Percentiles rank a stretch among this genome's conserved stretches.
phyloP scores from a whole-genome alignment of 2,329 filamentous ascomycete genomes.

The Colletotrichum salicis region DNA sequence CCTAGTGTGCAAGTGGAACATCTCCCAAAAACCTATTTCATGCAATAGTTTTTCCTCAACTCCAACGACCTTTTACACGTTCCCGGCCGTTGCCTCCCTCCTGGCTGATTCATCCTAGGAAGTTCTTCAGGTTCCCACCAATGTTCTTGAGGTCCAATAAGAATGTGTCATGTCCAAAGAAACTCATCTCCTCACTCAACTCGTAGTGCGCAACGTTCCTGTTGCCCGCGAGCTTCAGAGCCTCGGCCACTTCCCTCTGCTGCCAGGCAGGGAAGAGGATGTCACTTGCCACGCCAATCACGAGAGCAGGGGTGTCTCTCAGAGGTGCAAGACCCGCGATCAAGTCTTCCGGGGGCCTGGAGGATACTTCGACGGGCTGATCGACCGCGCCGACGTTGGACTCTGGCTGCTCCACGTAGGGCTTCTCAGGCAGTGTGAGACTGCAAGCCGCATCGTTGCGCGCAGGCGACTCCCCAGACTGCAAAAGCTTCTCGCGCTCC shows the following conservation, averaged over 20 bases:
- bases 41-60: background rate
- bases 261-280: constrained; percentile 99
- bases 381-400: constrained; percentile 52
- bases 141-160: constrained; percentile 92
- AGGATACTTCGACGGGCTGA: constrained; percentile 43
- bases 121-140: constrained; percentile 82
- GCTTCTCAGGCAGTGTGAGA: constrained; percentile 82
- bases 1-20: background rate
- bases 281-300: constrained; percentile 94
- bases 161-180: constrained; percentile 98
- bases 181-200: constrained; percentile 90
- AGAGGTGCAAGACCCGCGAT: constrained; percentile 78
- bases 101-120: constrained; percentile 67
- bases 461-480: constrained; percentile 51
- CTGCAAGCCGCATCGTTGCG: constrained; percentile 70
- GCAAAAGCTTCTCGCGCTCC: constrained; percentile 68
- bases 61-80: background rate
- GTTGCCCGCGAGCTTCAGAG: constrained; percentile 82
- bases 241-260: constrained; percentile 91
- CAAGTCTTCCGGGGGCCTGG: constrained; percentile 79
- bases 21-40: background rate
- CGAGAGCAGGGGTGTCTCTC: constrained; percentile 81
- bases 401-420: constrained; percentile 84
- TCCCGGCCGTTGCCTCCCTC: too few species aligned
- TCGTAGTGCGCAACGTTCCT: constrained; percentile 86